Percentiles rank a stretch among this genome's conserved stretches.
These are phyloP conservation scores for Kwoniella dendrophila DNA, from an alignment of 768 basidiomycete species.

Conservation along the genomic window DNA sequence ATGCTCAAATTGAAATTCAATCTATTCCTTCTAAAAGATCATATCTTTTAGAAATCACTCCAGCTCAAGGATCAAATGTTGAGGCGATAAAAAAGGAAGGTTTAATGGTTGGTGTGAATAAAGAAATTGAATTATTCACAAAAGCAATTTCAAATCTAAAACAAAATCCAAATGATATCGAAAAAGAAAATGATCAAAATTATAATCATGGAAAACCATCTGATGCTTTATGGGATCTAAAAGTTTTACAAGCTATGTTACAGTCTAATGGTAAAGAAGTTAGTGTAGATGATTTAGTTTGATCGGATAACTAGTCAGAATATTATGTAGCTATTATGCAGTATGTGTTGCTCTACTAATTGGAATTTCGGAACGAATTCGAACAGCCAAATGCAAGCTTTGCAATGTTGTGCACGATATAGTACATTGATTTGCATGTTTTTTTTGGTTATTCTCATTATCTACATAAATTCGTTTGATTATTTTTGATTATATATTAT, in stretches of 20 bases:
- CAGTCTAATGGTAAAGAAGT: constrained; percentile 67
- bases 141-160: no score
- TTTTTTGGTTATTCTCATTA: no score
- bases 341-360: no score
- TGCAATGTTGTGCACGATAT: no score
- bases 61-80: constrained; percentile 47
- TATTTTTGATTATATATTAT: no score
- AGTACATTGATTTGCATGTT: no score
- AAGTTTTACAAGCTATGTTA: constrained; percentile 75
- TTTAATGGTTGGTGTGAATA: constrained; percentile 58
- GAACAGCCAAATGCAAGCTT: no score
- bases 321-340: no score
- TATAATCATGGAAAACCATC: constrained; percentile 64
- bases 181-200: constrained; percentile 59
- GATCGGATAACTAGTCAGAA: constrained; percentile 16
- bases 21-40: no score
- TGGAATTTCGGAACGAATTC: no score
- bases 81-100: constrained; percentile 59
- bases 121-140: constrained; percentile 58
- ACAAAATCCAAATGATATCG: constrained; percentile 65
- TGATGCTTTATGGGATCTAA: constrained; percentile 72
- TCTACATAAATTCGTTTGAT: no score
- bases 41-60: no score
- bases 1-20: constrained; percentile 37
- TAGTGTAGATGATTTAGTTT: constrained; percentile 61